Percentiles rank a stretch among this genome's conserved stretches.
phyloP scores from a whole-genome alignment of 2,329 filamentous ascomycete genomes.

The Metarhizium humberi region DNA sequence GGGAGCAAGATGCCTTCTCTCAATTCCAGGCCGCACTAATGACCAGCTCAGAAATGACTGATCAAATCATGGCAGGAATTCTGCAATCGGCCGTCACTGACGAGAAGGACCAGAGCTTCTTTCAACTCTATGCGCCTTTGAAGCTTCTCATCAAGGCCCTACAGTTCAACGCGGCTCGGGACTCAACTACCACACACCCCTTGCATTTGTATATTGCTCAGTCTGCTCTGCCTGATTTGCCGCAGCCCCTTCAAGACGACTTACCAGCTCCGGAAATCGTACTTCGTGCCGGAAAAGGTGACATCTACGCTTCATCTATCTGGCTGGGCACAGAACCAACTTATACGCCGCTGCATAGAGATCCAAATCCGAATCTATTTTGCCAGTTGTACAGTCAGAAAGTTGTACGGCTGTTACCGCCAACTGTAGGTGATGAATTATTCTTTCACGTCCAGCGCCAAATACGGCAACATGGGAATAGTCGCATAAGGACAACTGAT shows the following conservation, averaged over 20 bases:
- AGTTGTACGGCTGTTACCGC: constrained; percentile 59
- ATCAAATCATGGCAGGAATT: constrained; percentile 22
- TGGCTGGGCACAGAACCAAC: constrained; percentile 86
- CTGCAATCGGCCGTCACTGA: constrained; percentile 18
- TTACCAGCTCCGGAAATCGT: constrained; percentile 61
- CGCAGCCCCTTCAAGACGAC: constrained; percentile 50
- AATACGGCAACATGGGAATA: constrained; percentile 29
- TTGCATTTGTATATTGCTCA: constrained; percentile 77
- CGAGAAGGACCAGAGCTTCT: constrained; percentile 30
- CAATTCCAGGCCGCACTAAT: constrained; percentile 20
- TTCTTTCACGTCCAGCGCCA: constrained; percentile 44
- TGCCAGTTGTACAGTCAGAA: constrained; percentile 72
- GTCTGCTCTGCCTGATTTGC: constrained; percentile 61
- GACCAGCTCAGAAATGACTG: constrained; percentile 15
- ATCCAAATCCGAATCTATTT: constrained; percentile 92
- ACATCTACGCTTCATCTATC: constrained; percentile 78
- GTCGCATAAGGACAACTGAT: constrained; percentile 62
- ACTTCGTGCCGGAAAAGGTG: constrained; percentile 56
- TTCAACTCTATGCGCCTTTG: constrained; percentile 51
- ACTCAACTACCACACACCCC: constrained; percentile 11
- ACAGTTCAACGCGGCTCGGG: constrained; percentile 32
- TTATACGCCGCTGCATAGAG: constrained; percentile 81
- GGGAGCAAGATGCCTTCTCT: constrained; percentile 9
- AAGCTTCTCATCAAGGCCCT: constrained; percentile 51
- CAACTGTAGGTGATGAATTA: constrained; percentile 51